Evolutionary conservation across 164 flowering plant species (phyloP), one percentile per base, ranked within the genome.

Genomic region (Magnolia officinalis): DNA sequence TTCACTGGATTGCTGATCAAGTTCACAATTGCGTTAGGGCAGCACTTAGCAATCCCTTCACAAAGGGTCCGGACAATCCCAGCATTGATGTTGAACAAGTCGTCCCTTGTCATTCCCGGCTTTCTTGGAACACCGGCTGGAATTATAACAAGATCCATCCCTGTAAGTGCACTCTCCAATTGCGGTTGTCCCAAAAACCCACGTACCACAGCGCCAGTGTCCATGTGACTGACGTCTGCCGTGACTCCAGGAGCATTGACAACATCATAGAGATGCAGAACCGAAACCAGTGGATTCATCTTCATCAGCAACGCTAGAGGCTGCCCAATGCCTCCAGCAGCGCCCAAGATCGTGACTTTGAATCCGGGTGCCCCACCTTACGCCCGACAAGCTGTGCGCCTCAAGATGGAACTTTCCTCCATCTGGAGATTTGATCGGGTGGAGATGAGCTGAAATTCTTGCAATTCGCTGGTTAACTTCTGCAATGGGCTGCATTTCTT

Each of bases 51-150:
- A 71, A 79, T 75, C 6, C 74, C 82, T 51, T 73, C 72, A 67
- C 75, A 71, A 0, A 82, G 78, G 63, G 80, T 77, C 71, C 71
- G 70, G 11, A 82, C 80, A 61, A 82, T 82, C 19, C 80, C 80
- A 24, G 84, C 84, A 77, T 82, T 82, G 75, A 79, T 82, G 61
- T 79, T 79, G 78, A 82, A 82, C n/a, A 82, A 77, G 52, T 82
- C 84, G 77, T 95, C 98, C 81, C 99, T 89, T 67, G 99, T 92
- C 99, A 95, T 95, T 77, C 98, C 99, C 45, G 99, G 99, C 78
- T 96, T 96, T 73, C 99, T 86, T 13, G 97, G 99, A 77, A 96
- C 97, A 67, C 99, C 97, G 49, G 99, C 99, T 13, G 99, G 99
- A 78, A 96, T 94, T n/a, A 96, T 84, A 21, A 94, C 93, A 75